Conservation (phyloP, 2,329 filamentous ascomycete genomes). For the Atkinsonella texensis region DNA sequence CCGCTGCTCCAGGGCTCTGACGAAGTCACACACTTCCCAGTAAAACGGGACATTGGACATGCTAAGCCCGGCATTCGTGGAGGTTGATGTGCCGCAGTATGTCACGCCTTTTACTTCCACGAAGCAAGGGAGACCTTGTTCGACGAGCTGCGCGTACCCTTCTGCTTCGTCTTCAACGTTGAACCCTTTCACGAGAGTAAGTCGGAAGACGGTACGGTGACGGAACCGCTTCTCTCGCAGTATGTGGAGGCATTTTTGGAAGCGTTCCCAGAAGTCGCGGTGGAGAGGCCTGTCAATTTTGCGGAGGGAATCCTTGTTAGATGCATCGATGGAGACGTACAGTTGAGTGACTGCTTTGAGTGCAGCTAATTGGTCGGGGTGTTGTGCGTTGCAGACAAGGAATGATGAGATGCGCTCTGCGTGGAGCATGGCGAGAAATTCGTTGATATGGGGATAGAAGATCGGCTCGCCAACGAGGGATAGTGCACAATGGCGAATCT, state of each 20-base stretch:
- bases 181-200: conserved; percentile 95
- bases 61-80: conserved; percentile 73
- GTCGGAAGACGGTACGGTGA: conserved; percentile 86
- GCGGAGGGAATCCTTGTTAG: conserved; percentile 74
- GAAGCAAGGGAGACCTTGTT: conserved; percentile 77
- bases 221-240: conserved; percentile 69
- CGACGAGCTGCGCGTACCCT: conserved; percentile 82
- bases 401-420: conserved; percentile 81
- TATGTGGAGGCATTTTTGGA: conserved; percentile 83
- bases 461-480: conserved; percentile 95
- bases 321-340: conserved; percentile 92
- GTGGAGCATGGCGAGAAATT: conserved; percentile 76
- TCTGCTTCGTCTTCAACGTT: conserved; percentile 89
- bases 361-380: conserved; percentile 77
- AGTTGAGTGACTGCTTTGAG: conserved; percentile 84
- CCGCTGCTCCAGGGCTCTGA: conserved; percentile 58
- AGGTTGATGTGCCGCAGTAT: conserved; percentile 84
- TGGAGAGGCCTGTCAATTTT: conserved; percentile 88
- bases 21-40: conserved; percentile 76
- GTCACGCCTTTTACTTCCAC: conserved; percentile 95
- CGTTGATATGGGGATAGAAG: conserved; percentile 96
- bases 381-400: conserved; percentile 93
- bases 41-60: conserved; percentile 98
- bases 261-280: conserved; percentile 95
- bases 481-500: conserved; percentile 84